Base-by-base conservation (phyloP, 352 stramenopile genomes). In the Phytopythium helicoides region DNA sequence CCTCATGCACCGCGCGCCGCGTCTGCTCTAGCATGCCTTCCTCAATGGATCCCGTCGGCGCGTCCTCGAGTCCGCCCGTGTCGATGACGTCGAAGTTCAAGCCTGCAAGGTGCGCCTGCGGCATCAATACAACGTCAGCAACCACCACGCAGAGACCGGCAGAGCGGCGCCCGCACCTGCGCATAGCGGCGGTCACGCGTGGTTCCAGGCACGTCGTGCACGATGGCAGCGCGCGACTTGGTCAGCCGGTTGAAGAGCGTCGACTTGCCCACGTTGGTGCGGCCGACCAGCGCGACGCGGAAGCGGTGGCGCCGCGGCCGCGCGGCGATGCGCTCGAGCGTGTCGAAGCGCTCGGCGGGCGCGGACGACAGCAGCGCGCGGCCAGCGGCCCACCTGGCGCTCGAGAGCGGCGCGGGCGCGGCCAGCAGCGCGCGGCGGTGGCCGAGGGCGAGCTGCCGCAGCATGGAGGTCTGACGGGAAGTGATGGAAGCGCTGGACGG, bases 231-330 rank as follows among this genome's bases (percentile, higher is more conserved):
- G 21, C 82, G 76, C 18, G 81, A 79, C 63, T 88, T 89, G 49
- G 83, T 93, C 47, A 93, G 54, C 19, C 83, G 74, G 62, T 93
- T 93, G 69, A 87, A 93, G 23, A 93, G 79, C 62, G 83, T 93
- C 39, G 81, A 91, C 60, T 93, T 93, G 52, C 83, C 83, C 36
- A 93, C 81, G 62, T 93, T 93, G 19, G 83, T 91, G 42, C 83
- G 78, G 1, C 83, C 83, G n/a, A 93, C 83, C 25, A 93, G 79
- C 35, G 81, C 83, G 21, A 93, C 70, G 25, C 81, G 81, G 34
- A 92, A 84, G 9, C 76, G 81, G 21, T 80, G 69, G 52, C 80
- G 76, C 15, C 40, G 25, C 22, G 69, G 59, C 1, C 34, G 57
- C 42, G 64, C 64, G 15, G 58, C 61, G 38, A 81, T 56, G 14